Conservation (phyloP, 441 rosid genomes). For the Cnidoscolus chayamansa region DNA sequence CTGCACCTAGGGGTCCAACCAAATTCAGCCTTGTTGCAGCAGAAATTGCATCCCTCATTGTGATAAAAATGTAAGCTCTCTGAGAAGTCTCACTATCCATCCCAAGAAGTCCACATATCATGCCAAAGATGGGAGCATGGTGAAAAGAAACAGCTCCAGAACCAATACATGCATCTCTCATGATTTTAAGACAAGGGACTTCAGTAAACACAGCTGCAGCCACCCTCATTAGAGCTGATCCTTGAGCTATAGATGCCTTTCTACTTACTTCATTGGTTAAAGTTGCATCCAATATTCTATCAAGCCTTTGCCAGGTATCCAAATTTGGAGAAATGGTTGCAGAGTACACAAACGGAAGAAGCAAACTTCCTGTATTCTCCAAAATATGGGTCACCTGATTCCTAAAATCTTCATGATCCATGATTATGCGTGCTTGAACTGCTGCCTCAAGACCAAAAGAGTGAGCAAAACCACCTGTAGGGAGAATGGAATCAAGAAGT, state of each 20-base stretch:
- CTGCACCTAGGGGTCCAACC: conserved; percentile 73
- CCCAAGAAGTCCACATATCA: conserved; percentile 74
- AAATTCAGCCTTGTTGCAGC: conserved; percentile 84
- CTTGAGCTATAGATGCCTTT: conserved; percentile 76
- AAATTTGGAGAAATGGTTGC: conserved; percentile 45
- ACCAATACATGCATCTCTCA: conserved; percentile 43
- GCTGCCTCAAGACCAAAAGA: conserved; percentile 88
- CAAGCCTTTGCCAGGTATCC: conserved; percentile 52
- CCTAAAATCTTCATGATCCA: conserved; percentile 48
- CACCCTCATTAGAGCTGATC: conserved; percentile 74
- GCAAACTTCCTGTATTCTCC: conserved; percentile 70
- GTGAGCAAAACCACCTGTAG: conserved; percentile 90
- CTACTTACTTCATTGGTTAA: conserved; percentile 71
- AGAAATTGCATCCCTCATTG: conserved; percentile 67
- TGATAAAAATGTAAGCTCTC: conserved; percentile 72
- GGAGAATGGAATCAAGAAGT: conserved; percentile 79
- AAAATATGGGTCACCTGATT: conserved; percentile 47
- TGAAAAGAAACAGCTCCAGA: conserved; percentile 46
- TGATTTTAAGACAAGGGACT: conserved; percentile 50
- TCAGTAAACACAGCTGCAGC: conserved; percentile 71
- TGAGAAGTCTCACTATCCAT: conserved; percentile 59
- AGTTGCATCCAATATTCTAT: conserved; percentile 55
- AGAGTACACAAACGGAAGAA: conserved; percentile 77
- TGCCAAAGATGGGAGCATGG: conserved; percentile 79
- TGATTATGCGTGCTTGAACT: conserved; percentile 51